phyloP scores from a whole-genome alignment of 2,329 filamentous ascomycete species.

The Beauveria rudraprayagi region DNA sequence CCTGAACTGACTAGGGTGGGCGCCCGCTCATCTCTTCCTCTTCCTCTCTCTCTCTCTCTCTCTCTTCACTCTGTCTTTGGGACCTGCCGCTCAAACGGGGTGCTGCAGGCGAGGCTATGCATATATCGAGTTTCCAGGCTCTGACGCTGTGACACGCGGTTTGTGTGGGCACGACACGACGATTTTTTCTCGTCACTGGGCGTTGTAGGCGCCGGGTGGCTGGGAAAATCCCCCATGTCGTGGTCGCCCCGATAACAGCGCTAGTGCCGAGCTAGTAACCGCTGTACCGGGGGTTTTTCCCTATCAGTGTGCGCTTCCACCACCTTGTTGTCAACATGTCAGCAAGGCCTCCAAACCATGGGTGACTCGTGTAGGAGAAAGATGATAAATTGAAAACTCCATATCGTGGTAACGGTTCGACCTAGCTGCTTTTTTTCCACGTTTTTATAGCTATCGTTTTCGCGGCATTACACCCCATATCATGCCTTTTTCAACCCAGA shows the following conservation, averaged over 20 bases:
- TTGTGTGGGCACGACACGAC: not conserved
- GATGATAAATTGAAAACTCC: not conserved
- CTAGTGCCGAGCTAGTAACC: constrained; percentile 8
- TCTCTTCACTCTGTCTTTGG: not conserved
- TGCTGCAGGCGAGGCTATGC: not conserved
- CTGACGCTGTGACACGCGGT: not conserved
- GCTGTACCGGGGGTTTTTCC: constrained; percentile 1
- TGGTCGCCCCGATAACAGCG: constrained; percentile 3
- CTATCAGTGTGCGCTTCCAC: constrained; percentile 2
- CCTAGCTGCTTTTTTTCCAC: not conserved
- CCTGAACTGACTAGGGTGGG: constrained; percentile 1
- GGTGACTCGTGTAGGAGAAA: not conserved
- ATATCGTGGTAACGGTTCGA: too few relatives aligned
- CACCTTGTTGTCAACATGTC: not conserved
- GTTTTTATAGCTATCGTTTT: not conserved
- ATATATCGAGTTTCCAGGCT: not conserved
- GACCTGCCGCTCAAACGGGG: not conserved
- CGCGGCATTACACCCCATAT: not conserved
- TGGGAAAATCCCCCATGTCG: constrained; percentile 1
- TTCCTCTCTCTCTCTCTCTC: not conserved
- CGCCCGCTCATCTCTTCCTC: not conserved
- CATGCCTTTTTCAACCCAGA: not conserved
- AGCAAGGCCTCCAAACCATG: too few relatives aligned
- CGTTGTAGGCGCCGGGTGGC: not conserved
- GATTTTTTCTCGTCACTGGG: too few relatives aligned